These are phyloP conservation scores for Austroboletus eburneus DNA, from an alignment of 768 basidiomycete genomes.

Conservation along the genomic window DNA sequence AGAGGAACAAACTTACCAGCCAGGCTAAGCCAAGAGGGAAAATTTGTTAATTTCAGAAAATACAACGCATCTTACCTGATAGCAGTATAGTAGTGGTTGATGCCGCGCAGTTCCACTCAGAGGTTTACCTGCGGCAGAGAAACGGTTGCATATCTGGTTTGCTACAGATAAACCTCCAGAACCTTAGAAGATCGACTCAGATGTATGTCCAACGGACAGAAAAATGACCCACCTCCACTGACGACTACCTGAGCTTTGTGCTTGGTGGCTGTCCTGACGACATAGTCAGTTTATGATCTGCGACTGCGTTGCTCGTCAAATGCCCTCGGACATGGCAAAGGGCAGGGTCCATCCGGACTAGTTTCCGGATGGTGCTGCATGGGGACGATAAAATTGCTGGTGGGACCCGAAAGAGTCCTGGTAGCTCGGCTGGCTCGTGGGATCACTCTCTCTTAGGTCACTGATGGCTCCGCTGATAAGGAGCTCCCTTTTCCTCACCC, in stretches of 20 bases:
- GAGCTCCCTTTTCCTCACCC: too few species aligned
- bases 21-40: slow-evolving; percentile 51
- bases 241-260: slow-evolving; percentile 81
- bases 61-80: slow-evolving; percentile 51
- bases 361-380: too few species aligned
- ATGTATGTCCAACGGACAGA: neutral
- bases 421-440: too few species aligned
- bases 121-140: slow-evolving; percentile 63
- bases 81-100: too few species aligned
- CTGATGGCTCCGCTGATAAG: too few species aligned
- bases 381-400: too few species aligned
- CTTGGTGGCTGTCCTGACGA: slow-evolving; percentile 28
- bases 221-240: slow-evolving; percentile 64
- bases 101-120: slow-evolving; percentile 81
- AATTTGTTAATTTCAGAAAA: slow-evolving; percentile 2
- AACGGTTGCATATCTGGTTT: slow-evolving; percentile 81
- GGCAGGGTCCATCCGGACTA: too few species aligned
- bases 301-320: too few species aligned
- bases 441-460: too few species aligned
- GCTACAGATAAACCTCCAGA: slow-evolving; percentile 80
- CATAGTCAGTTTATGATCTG: too few species aligned
- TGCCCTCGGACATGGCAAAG: too few species aligned
- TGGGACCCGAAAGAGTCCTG: too few species aligned
- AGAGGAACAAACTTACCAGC: slow-evolving; percentile 60
- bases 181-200: slow-evolving; percentile 42